phyloP scores from a whole-genome alignment of 2,329 filamentous ascomycete species.

The Sphaerulina populicola region DNA sequence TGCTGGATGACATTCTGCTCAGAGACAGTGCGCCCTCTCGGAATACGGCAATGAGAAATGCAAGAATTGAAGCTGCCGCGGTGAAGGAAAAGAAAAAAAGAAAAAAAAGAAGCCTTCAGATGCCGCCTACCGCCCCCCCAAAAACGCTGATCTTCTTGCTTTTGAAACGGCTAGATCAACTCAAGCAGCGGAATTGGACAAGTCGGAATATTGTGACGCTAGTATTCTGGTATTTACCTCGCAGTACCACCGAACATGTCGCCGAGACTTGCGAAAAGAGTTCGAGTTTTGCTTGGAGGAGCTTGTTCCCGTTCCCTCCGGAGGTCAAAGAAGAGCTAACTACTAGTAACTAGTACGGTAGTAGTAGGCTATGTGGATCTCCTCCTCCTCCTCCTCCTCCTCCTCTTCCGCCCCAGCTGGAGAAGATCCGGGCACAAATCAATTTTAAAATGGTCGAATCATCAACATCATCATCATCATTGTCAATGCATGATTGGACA shows the following conservation, averaged over 20 bases:
- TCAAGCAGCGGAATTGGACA: slow-evolving; percentile 9
- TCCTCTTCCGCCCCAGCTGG: slow-evolving; percentile 5
- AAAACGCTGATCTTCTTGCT: slow-evolving; percentile 1
- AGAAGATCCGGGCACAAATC: slow-evolving; percentile 7
- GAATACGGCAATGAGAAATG: no score
- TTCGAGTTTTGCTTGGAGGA: not conserved
- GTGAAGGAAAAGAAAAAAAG: not conserved
- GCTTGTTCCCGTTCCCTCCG: no score
- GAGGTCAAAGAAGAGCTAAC: no score
- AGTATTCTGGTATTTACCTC: slow-evolving; percentile 3
- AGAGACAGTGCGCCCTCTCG: not conserved
- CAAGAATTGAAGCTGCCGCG: no score
- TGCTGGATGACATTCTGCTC: not conserved
- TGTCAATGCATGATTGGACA: not conserved
- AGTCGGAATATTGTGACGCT: not conserved
- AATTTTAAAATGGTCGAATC: no score
- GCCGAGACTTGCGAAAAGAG: not conserved
- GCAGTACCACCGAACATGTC: slow-evolving; percentile 17
- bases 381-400: not conserved
- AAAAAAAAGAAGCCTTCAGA: slow-evolving; percentile 5
- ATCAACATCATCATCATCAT: not conserved
- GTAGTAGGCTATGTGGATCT: slow-evolving; percentile 1
- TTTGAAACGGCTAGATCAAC: slow-evolving; percentile 1
- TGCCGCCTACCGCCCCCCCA: no score
- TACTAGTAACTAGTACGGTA: no score